Evolutionary conservation across 805 yeast genomes (phyloP).

Genomic region (Priceomyces fermenticarens): DNA sequence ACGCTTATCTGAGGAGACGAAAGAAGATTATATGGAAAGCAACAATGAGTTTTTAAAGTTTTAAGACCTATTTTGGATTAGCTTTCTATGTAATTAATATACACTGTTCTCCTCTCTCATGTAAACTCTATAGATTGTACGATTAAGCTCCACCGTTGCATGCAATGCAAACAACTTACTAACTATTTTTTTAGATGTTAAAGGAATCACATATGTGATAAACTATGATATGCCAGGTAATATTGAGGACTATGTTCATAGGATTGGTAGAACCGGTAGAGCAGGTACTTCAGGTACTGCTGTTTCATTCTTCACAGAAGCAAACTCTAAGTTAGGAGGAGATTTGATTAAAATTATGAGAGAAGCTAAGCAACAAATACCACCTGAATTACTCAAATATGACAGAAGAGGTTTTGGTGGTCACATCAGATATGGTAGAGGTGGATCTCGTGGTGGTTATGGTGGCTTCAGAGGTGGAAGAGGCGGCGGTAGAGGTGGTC

Average conservation of each 20-base stretch:
- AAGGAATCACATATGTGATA: conserved; percentile 90
- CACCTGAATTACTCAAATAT: conserved; percentile 73
- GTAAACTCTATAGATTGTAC: conserved; percentile 3
- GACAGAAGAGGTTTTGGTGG: conserved; percentile 65
- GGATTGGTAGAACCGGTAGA: conserved; percentile 99
- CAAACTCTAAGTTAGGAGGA: conserved; percentile 82
- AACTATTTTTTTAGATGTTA: conserved; percentile 66
- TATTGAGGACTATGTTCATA: conserved; percentile 96
- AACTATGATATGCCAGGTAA: conserved; percentile 98
- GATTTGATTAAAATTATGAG: conserved; percentile 84
- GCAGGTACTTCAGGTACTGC: conserved; percentile 98
- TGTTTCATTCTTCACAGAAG: conserved; percentile 87
- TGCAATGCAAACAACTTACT: conserved; percentile 2
- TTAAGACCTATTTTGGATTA: background rate
- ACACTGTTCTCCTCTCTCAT: conserved; percentile 5
- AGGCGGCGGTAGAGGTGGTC: conserved; percentile 47
- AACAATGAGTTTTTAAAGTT: background rate
- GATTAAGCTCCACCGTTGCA: background rate
- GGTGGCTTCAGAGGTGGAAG: conserved; percentile 50
- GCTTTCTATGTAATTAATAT: conserved; percentile 5
- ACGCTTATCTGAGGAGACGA: conserved; percentile 1
- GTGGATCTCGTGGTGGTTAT: conserved; percentile 58
- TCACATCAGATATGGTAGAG: conserved; percentile 47
- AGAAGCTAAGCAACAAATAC: conserved; percentile 92
- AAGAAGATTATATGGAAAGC: conserved; percentile 4